These are phyloP conservation scores for Apiospora saccharicola DNA, from an alignment of 2,329 filamentous ascomycete species.

Conservation along the genomic window DNA sequence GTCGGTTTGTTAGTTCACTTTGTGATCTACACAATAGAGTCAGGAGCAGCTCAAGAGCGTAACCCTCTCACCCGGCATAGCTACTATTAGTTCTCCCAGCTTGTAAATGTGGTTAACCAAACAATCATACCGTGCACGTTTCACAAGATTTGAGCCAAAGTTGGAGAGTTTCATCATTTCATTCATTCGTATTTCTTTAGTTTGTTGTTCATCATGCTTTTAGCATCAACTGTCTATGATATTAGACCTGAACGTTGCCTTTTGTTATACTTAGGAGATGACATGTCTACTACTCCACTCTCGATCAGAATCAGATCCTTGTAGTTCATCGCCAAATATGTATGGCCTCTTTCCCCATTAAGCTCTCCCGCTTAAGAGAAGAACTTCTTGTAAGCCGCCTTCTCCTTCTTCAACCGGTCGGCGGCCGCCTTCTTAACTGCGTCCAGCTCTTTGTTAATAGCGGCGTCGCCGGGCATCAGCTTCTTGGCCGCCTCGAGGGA, in stretches of 20 bases:
- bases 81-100: neutral
- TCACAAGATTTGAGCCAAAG: neutral
- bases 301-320: neutral
- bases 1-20: neutral
- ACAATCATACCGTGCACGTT: neutral
- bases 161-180: neutral
- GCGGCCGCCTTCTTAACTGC: conserved; percentile 79
- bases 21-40: neutral
- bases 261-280: neutral
- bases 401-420: conserved; percentile 84
- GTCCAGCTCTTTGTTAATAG: conserved; percentile 76
- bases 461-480: conserved; percentile 77
- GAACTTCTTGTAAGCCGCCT: conserved; percentile 91
- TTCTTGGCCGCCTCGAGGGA: conserved; percentile 79
- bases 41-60: neutral
- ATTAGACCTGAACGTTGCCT: neutral
- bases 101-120: no score
- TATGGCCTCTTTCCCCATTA: neutral
- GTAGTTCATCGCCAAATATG: neutral
- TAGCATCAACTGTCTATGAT: neutral
- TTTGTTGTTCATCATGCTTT: neutral
- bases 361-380: conserved; percentile 62
- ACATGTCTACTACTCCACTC: neutral
- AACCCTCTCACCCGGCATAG: neutral
- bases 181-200: conserved; percentile 8